Evolutionary conservation across 1,284 basidiomycete genomes (phyloP).

Genomic region (Heliocybe sulcata): DNA sequence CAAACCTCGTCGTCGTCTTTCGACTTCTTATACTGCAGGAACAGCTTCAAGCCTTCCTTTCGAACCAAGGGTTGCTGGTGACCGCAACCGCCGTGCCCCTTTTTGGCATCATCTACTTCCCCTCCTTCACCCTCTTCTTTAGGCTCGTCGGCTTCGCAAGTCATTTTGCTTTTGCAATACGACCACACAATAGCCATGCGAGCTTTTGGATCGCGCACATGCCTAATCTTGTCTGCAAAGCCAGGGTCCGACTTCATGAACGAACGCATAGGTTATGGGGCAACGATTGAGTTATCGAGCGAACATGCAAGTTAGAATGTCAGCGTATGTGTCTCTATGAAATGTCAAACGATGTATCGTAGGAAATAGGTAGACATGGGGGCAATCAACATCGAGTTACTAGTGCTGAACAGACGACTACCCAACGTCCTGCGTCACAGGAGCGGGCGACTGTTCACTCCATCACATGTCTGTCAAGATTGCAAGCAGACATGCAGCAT

Average conservation of each 20-base stretch:
- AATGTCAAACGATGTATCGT: constrained; percentile 18
- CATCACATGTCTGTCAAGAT: constrained; percentile 23
- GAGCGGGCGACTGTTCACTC: constrained; percentile 25
- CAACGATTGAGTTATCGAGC: neutral
- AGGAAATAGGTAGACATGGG: constrained; percentile 37
- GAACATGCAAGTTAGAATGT: constrained; percentile 39
- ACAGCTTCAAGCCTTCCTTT: constrained; percentile 94
- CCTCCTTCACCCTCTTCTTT: constrained; percentile 77
- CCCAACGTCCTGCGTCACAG: constrained; percentile 60
- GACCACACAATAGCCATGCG: constrained; percentile 85
- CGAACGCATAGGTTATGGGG: constrained; percentile 5
- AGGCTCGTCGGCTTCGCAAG: constrained; percentile 82
- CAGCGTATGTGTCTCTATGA: constrained; percentile 44
- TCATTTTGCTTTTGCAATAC: constrained; percentile 79
- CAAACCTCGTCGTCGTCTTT: constrained; percentile 91
- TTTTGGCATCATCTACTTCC: constrained; percentile 72
- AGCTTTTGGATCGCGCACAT: constrained; percentile 82
- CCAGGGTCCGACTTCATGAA: constrained; percentile 69
- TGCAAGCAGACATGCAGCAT: constrained; percentile 25
- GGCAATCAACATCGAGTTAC: constrained; percentile 46
- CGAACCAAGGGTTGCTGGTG: constrained; percentile 87
- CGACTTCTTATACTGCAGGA: constrained; percentile 90
- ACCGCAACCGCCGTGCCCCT: constrained; percentile 94
- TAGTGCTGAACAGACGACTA: constrained; percentile 50
- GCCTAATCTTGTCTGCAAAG: constrained; percentile 79